phyloP scores from a whole-genome alignment of 768 basidiomycete genomes.

The Russula lepida region DNA sequence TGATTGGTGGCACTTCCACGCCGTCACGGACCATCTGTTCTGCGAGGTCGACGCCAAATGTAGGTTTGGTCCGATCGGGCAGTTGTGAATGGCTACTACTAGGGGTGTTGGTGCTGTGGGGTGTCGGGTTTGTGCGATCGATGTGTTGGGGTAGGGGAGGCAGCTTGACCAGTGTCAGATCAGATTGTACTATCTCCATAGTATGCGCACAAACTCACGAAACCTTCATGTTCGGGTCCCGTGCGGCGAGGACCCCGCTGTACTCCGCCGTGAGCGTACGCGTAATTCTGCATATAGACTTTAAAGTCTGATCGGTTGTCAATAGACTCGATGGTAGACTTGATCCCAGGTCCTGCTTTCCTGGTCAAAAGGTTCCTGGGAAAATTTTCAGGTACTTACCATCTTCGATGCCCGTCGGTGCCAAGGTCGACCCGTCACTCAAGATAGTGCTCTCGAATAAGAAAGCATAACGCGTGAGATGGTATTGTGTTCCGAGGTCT shows the following conservation, averaged over 20 bases:
- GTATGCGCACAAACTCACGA: constrained; percentile 54
- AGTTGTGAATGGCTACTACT: constrained; percentile 28
- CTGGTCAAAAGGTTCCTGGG: neutral
- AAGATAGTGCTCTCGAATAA: constrained; percentile 86
- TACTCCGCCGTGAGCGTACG: constrained; percentile 69
- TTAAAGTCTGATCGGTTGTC: constrained; percentile 95
- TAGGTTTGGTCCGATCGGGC: constrained; percentile 62
- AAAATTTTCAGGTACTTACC: constrained; percentile 32
- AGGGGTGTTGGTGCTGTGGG: constrained; percentile 31
- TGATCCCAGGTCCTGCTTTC: constrained; percentile 57
- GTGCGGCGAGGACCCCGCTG: constrained; percentile 76
- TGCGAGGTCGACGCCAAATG: constrained; percentile 86
- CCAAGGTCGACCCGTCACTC: constrained; percentile 78
- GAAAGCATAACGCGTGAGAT: constrained; percentile 90
- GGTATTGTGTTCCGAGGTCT: constrained; percentile 97
- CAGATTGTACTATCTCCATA: neutral
- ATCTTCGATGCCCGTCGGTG: constrained; percentile 56
- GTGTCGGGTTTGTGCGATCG: constrained; percentile 56
- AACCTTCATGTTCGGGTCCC: constrained; percentile 86
- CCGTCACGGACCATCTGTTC: constrained; percentile 92
- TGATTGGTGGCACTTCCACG: constrained; percentile 79
- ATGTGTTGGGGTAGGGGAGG: constrained; percentile 13
- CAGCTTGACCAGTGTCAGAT: constrained; percentile 5
- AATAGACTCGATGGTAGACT: constrained; percentile 80
- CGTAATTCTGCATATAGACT: constrained; percentile 95